Evolutionary conservation across 1,139 yeast species (phyloP).

Genomic region (Diutina siamensis): DNA sequence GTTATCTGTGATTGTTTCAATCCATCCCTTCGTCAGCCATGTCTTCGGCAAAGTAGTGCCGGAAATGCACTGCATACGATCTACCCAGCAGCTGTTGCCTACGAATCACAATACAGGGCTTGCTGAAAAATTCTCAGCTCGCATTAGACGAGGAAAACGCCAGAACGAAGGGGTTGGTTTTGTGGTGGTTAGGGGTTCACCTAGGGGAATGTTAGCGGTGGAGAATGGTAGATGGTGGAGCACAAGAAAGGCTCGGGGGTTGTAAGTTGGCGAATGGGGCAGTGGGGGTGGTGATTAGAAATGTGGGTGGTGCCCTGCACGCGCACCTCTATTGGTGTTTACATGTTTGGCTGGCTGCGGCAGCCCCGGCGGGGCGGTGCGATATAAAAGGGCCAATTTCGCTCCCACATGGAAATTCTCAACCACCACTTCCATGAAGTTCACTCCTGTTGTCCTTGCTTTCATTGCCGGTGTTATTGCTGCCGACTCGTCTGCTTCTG

Average conservation of each 20-base stretch:
- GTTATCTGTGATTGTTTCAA: too few relatives aligned
- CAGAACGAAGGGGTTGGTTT: too few relatives aligned
- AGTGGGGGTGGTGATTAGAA: too few relatives aligned
- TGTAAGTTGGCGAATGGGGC: too few relatives aligned
- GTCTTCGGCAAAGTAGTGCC: not conserved
- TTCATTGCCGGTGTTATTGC: not conserved
- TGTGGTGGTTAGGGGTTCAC: too few relatives aligned
- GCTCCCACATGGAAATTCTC: not conserved
- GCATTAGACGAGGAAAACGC: not conserved
- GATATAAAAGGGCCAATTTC: not conserved
- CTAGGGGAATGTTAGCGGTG: too few relatives aligned
- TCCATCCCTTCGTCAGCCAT: not conserved
- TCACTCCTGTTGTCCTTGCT: slow-evolving; percentile 1
- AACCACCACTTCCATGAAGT: not conserved
- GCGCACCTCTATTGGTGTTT: not conserved
- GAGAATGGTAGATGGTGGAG: too few relatives aligned
- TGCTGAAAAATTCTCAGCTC: not conserved
- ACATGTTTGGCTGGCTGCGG: slow-evolving; percentile 1
- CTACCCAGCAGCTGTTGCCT: too few relatives aligned
- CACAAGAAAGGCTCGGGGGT: too few relatives aligned
- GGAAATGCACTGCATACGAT: not conserved
- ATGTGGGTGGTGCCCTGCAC: too few relatives aligned
- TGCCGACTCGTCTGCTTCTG: not conserved
- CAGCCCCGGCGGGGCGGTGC: not conserved
- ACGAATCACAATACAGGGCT: not conserved